A percentile compares a stretch with the other conserved stretches of the same genome.
Evolutionary conservation across 257 asterid genomes (phyloP).

Genomic region (Solanum commersonii): DNA sequence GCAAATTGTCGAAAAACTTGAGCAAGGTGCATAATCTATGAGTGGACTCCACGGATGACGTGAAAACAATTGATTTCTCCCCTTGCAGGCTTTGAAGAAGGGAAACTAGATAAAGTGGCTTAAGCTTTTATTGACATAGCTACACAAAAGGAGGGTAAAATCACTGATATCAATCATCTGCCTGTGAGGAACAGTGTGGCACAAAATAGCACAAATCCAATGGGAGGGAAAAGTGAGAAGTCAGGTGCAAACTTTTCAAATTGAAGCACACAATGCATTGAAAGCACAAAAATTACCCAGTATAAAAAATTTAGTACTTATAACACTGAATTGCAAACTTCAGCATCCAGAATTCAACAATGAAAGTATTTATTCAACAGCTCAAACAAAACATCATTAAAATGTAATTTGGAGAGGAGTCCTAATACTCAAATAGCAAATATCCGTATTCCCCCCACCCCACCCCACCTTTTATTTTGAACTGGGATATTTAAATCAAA

Average conservation of each 20-base stretch:
- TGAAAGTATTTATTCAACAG: neutral
- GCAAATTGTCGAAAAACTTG: conserved; percentile 47
- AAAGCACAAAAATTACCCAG: neutral
- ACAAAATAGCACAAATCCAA: neutral
- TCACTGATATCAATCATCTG: neutral
- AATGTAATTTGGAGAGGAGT: neutral
- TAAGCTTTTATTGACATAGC: conserved; percentile 68
- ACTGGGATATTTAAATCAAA: no score
- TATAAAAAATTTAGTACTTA: neutral
- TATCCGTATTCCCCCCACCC: neutral
- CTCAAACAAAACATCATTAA: neutral
- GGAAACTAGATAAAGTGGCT: conserved; percentile 74
- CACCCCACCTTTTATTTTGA: no score
- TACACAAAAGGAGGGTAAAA: conserved; percentile 21
- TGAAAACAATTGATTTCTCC: conserved; percentile 84
- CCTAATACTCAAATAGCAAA: neutral
- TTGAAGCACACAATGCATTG: neutral
- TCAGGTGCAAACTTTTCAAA: neutral
- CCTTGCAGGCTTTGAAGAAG: conserved; percentile 59
- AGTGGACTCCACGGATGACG: conserved; percentile 79
- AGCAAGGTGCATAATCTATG: conserved; percentile 67
- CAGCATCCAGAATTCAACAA: neutral
- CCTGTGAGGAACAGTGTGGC: neutral
- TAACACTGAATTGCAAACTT: neutral
- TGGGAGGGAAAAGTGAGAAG: neutral